phyloP scores from a whole-genome alignment of 1,284 basidiomycete species.

The Coniferiporia weirii region DNA sequence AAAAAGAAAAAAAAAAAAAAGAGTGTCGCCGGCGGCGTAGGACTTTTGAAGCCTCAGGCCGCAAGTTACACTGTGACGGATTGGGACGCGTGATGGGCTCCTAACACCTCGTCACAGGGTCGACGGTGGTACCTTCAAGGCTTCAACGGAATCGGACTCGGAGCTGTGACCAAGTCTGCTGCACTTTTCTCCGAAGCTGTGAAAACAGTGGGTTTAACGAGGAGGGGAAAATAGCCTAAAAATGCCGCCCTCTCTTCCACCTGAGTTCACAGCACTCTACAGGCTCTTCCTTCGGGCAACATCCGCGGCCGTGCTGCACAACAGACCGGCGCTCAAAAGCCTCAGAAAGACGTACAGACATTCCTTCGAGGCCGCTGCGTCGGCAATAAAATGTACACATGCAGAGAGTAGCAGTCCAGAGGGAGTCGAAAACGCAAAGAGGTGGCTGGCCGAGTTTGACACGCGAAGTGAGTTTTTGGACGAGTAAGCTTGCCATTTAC shows the following conservation, averaged over 20 bases:
- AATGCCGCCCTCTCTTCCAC: constrained; percentile 32
- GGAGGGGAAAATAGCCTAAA: too few species aligned
- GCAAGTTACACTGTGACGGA: too few species aligned
- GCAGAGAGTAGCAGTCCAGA: background rate
- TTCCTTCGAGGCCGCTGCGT: constrained; percentile 48
- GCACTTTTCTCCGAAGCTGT: background rate
- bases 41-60: too few species aligned
- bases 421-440: constrained; percentile 30
- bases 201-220: background rate
- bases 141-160: too few species aligned
- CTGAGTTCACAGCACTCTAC: constrained; percentile 55
- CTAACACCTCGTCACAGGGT: too few species aligned
- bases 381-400: constrained; percentile 34
- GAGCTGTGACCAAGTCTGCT: background rate
- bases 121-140: too few species aligned
- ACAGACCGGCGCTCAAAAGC: constrained; percentile 37
- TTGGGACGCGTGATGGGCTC: too few species aligned
- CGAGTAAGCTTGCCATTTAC: background rate
- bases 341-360: constrained; percentile 51
- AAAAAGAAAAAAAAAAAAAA: too few species aligned
- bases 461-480: constrained; percentile 31
- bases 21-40: too few species aligned
- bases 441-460: constrained; percentile 50
- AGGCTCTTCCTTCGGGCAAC: constrained; percentile 54
- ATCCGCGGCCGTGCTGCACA: constrained; percentile 59